phyloP scores from a whole-genome alignment of 1,139 yeast species.

The Sugiyamaella grinbergsii region DNA sequence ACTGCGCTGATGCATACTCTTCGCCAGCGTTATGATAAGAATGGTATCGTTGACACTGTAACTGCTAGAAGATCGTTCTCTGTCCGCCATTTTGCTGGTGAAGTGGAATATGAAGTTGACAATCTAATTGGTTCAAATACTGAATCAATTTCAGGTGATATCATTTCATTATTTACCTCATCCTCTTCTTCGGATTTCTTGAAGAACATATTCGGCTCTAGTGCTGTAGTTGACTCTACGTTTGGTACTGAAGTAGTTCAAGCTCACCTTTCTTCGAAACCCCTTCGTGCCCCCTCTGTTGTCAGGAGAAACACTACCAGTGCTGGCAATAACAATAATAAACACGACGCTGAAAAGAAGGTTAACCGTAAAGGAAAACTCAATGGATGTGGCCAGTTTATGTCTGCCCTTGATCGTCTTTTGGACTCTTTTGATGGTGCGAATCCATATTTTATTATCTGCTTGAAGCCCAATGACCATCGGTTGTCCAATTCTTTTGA shows the following conservation, averaged over 20 bases:
- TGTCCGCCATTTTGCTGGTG: slow-evolving; percentile 47
- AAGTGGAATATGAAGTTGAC: slow-evolving; percentile 44
- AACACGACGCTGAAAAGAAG: slow-evolving; percentile 15
- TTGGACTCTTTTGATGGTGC: slow-evolving; percentile 45
- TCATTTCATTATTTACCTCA: slow-evolving; percentile 45
- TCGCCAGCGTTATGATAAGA: slow-evolving; percentile 41
- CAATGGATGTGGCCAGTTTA: slow-evolving; percentile 44
- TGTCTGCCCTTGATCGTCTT: slow-evolving; percentile 42
- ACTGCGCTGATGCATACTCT: slow-evolving; percentile 40
- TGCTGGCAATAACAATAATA: slow-evolving; percentile 5
- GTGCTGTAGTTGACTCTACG: slow-evolving; percentile 45
- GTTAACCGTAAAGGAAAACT: slow-evolving; percentile 26
- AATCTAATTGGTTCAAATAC: slow-evolving; percentile 41
- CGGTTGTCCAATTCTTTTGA: slow-evolving; percentile 44
- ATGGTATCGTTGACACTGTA: slow-evolving; percentile 38
- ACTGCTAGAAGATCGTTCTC: slow-evolving; percentile 39
- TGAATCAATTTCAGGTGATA: slow-evolving; percentile 46
- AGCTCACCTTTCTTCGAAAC: slow-evolving; percentile 46
- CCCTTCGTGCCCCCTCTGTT: slow-evolving; percentile 45
- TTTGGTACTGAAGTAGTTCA: slow-evolving; percentile 42
- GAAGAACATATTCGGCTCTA: slow-evolving; percentile 41
- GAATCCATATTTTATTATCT: slow-evolving; percentile 47
- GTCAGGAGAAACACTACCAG: slow-evolving; percentile 30
- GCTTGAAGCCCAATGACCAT: slow-evolving; percentile 48
- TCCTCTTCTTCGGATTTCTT: slow-evolving; percentile 46